phyloP scores from a whole-genome alignment of 1,139 yeast species.

The Debaryomyces subglobosus region DNA sequence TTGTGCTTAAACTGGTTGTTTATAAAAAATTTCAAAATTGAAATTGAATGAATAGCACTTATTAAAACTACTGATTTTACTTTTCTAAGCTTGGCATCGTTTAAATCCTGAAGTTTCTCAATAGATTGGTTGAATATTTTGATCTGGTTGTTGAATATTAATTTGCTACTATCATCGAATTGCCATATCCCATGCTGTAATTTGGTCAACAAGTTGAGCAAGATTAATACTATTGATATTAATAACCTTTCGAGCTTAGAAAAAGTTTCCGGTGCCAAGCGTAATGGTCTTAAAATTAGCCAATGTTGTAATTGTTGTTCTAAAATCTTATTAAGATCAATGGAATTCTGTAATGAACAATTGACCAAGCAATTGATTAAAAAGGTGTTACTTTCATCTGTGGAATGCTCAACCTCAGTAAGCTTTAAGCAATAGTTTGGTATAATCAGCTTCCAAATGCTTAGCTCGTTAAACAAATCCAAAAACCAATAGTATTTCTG shows the following conservation, averaged over 20 bases:
- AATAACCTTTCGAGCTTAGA: constrained; percentile 27
- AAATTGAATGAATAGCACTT: constrained; percentile 34
- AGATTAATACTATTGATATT: constrained; percentile 33
- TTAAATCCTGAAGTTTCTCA: constrained; percentile 19
- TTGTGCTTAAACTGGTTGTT: constrained; percentile 17
- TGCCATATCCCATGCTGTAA: constrained; percentile 12
- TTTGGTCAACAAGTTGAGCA: constrained; percentile 26
- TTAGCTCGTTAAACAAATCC: constrained; percentile 43
- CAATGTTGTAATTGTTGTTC: constrained; percentile 31
- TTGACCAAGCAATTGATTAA: constrained; percentile 35
- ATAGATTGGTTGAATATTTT: constrained; percentile 33
- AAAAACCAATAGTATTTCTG: constrained; percentile 44
- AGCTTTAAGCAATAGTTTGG: constrained; percentile 37
- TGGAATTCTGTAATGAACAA: constrained; percentile 25
- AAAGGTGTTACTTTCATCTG: constrained; percentile 22
- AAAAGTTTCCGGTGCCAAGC: constrained; percentile 20
- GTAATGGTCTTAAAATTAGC: constrained; percentile 20
- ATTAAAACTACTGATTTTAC: constrained; percentile 25
- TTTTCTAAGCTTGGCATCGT: constrained; percentile 14
- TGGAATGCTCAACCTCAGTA: constrained; percentile 12
- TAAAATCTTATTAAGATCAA: constrained; percentile 20
- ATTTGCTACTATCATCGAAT: constrained; percentile 16
- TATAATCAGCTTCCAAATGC: constrained; percentile 43
- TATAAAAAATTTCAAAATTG: constrained; percentile 35
- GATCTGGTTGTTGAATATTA: constrained; percentile 35